Evolutionary conservation across 2,329 filamentous ascomycete species (phyloP), one percentile per base, ranked within the genome.

Genomic region (Colletotrichum melonis): DNA sequence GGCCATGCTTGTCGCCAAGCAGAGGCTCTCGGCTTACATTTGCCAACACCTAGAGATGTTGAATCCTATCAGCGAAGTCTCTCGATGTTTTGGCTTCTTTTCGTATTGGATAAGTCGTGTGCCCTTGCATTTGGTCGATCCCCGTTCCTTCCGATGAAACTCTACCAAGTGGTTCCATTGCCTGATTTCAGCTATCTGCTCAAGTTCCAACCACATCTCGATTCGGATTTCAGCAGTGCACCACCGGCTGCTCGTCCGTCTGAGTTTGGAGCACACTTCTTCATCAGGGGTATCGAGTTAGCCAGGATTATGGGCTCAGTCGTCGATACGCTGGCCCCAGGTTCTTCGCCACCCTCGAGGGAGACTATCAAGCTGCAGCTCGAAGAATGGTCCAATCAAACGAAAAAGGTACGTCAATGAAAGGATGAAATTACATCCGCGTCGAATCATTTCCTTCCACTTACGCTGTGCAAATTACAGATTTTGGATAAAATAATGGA

Each of bases 1-100:
- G 67, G 67, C 4, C 67, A 69, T 38, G 59, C 67, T 22, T 65
- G 67, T 52, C 67, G 59, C 2, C 67, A 69, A 30, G 67, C 59
- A 3, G 67, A 69, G 54, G 59, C 67, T 5, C 22, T 69, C 12
- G 67, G 67, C 12, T 26, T 69, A 16, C 67, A 69, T 4, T 14
- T n/a, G 19, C 32, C 26, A 22, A 32, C 19, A 8, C 32, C 64
- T 1, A 12, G 4, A 3, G 59, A 69, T 16, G 6, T n/a, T 2
- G 67, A 69, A 6, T 32, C 52, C 5, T 38, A 16, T 8, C 67
- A 69, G 32, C n/a, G 67, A 9, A 58, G 52, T 22, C 8, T 69
- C 4, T 22, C 32, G 24, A 22, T 64, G 32, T 69, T 69, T 6
- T 69, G 67, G 67, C 59, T 69, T 16, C 28, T 69, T 0, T 69